phyloP scores from a whole-genome alignment of 352 stramenopile species.

The Chrysophaeum taylorii region DNA sequence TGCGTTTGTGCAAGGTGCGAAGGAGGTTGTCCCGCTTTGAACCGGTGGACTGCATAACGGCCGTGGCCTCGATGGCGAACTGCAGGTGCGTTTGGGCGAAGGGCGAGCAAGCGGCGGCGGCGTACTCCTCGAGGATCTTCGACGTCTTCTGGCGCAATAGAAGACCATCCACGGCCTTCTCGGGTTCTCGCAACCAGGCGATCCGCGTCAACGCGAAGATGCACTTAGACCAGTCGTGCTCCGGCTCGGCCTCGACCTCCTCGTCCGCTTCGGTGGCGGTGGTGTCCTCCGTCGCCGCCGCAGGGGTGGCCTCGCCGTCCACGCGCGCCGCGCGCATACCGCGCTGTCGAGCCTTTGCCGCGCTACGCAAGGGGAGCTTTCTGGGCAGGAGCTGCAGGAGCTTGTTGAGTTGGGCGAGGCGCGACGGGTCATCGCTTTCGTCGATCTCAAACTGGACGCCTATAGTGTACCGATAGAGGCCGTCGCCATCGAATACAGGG shows the following conservation, averaged over 20 bases:
- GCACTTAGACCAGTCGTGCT: neutral
- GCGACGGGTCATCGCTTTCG: conserved; percentile 27
- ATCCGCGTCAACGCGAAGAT: neutral
- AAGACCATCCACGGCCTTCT: neutral
- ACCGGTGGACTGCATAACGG: neutral
- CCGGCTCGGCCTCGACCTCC: too few relatives aligned
- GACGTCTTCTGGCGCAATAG: neutral
- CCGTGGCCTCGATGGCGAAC: neutral
- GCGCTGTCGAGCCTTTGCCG: conserved; percentile 18
- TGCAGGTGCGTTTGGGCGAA: neutral
- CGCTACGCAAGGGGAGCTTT: conserved; percentile 24
- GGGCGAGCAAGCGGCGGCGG: neutral
- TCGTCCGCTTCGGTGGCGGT: conserved; percentile 17
- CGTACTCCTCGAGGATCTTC: neutral
- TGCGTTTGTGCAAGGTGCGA: neutral
- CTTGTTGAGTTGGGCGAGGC: conserved; percentile 31
- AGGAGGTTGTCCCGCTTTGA: neutral
- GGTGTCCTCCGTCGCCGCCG: neutral
- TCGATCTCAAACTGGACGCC: conserved; percentile 32
- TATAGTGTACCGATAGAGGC: conserved; percentile 28
- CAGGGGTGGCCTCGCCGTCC: conserved; percentile 23
- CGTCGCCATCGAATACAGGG: conserved; percentile 23
- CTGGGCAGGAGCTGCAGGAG: conserved; percentile 27
- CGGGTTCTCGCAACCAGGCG: neutral
- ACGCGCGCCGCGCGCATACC: conserved; percentile 17